These are phyloP conservation scores for Phanerodontia chrysosporium DNA, from an alignment of 768 basidiomycete genomes.

Conservation along the genomic window DNA sequence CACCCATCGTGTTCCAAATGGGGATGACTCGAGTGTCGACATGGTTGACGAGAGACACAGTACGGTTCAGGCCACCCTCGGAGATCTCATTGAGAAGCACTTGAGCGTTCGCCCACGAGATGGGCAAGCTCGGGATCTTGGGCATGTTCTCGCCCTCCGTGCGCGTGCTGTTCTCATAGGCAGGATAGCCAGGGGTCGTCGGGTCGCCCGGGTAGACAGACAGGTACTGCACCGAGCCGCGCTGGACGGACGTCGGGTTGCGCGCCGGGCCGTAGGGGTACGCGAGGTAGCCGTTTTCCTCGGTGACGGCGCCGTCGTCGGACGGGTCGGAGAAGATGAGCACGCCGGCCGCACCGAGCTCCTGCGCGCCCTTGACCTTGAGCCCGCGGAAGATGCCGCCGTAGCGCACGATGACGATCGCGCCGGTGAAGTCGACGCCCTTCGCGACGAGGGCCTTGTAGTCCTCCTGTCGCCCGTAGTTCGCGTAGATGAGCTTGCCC, in stretches of 20 bases:
- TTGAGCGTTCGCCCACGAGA: slow-evolving; percentile 81
- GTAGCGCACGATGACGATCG: slow-evolving; percentile 77
- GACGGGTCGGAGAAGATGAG: slow-evolving; percentile 84
- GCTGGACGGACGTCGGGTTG: slow-evolving; percentile 78
- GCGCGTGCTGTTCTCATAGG: slow-evolving; percentile 78
- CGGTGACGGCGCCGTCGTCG: slow-evolving; percentile 78
- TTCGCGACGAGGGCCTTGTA: slow-evolving; percentile 59
- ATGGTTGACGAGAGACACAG: slow-evolving; percentile 56
- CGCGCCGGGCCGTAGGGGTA: slow-evolving; percentile 88
- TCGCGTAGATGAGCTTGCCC: slow-evolving; percentile 71
- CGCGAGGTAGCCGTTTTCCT: slow-evolving; percentile 68
- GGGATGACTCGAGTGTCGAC: slow-evolving; percentile 79
- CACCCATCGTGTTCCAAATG: slow-evolving; percentile 86
- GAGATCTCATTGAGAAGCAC: slow-evolving; percentile 47
- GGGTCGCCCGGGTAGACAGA: slow-evolving; percentile 65
- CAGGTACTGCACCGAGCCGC: slow-evolving; percentile 79
- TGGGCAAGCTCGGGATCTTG: slow-evolving; percentile 80
- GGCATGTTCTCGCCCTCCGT: slow-evolving; percentile 59
- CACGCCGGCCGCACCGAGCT: slow-evolving; percentile 72
- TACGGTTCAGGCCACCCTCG: slow-evolving; percentile 38
- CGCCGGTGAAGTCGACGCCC: slow-evolving; percentile 67
- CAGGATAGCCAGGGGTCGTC: slow-evolving; percentile 82
- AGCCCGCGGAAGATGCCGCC: slow-evolving; percentile 78
- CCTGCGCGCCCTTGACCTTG: slow-evolving; percentile 83
- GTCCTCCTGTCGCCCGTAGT: slow-evolving; percentile 75